phyloP scores from a whole-genome alignment of 1,284 basidiomycete species.

The Ceratobasidium sp. region DNA sequence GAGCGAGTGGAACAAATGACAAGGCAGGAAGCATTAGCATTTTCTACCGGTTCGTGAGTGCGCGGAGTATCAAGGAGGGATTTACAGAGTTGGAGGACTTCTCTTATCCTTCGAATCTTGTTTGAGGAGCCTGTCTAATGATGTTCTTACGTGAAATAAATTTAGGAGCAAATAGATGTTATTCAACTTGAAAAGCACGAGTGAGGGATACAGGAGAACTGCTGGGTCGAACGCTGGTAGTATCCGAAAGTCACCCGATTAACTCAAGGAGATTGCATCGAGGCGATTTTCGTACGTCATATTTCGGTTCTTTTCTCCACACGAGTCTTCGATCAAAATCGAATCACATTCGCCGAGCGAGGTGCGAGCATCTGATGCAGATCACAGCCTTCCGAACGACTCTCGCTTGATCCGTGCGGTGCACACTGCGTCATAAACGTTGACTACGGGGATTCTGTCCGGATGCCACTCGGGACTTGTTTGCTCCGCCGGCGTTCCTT shows the following conservation, averaged over 20 bases:
- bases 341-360: not conserved
- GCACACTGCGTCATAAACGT: not conserved
- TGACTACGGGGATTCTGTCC: conserved; percentile 8
- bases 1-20: conserved; percentile 97
- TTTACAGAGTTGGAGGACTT: conserved; percentile 85
- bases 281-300: conserved; percentile 7
- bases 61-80: conserved; percentile 96
- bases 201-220: not conserved
- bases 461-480: conserved; percentile 1
- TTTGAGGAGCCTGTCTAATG: conserved; percentile 59
- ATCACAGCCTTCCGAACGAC: not conserved
- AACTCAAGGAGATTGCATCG: not conserved
- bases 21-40: conserved; percentile 95
- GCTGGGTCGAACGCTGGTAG: not conserved
- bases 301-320: not conserved
- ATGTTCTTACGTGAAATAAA: conserved; percentile 2
- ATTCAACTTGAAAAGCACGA: not conserved
- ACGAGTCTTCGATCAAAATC: conserved; percentile 6
- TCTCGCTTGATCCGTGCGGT: not conserved
- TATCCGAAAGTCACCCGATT: not conserved
- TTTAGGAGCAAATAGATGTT: conserved; percentile 2
- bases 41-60: conserved; percentile 90
- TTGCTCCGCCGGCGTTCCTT: not conserved
- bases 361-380: not conserved
- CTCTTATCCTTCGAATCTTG: conserved; percentile 87